phyloP scores from a whole-genome alignment of 331 rosid genomes.

The Malus hybrid region DNA sequence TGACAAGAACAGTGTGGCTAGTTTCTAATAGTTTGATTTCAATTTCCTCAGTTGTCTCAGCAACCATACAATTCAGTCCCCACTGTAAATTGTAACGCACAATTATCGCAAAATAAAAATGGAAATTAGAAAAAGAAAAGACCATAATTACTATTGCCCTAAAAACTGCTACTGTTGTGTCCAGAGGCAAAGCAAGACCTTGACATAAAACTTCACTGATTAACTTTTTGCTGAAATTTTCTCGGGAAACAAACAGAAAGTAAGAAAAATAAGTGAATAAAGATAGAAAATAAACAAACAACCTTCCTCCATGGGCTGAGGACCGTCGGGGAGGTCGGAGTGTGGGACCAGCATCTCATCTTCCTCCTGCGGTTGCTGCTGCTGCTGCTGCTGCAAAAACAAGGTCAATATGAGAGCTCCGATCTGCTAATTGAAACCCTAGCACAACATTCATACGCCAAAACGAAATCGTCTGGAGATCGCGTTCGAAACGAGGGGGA shows the following conservation, averaged over 20 bases:
- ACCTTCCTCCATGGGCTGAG: constrained; percentile 54
- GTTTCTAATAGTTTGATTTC: not conserved
- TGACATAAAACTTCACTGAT: not conserved
- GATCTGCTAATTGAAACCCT: constrained; percentile 31
- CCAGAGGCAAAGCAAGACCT: not conserved
- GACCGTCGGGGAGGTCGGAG: constrained; percentile 29
- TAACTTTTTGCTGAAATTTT: not conserved
- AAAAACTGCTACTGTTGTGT: not conserved
- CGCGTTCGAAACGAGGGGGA: not conserved
- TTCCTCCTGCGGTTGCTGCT: constrained; percentile 28
- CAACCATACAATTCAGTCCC: not conserved
- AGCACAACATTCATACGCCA: not conserved
- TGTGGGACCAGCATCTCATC: constrained; percentile 40
- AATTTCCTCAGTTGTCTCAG: not conserved
- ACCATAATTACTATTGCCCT: constrained; percentile 1
- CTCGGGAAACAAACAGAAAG: not conserved
- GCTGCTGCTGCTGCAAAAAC: constrained; percentile 13
- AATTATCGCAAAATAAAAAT: not conserved
- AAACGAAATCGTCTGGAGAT: constrained; percentile 5
- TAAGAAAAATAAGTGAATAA: not conserved
- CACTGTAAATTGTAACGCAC: not conserved
- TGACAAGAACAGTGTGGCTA: not conserved
- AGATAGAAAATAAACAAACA: not conserved
- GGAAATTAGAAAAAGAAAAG: not conserved
- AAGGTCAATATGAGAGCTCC: constrained; percentile 14